Base-by-base conservation (phyloP, 2,329 filamentous ascomycete genomes). In the Domatiomyces globalis region DNA sequence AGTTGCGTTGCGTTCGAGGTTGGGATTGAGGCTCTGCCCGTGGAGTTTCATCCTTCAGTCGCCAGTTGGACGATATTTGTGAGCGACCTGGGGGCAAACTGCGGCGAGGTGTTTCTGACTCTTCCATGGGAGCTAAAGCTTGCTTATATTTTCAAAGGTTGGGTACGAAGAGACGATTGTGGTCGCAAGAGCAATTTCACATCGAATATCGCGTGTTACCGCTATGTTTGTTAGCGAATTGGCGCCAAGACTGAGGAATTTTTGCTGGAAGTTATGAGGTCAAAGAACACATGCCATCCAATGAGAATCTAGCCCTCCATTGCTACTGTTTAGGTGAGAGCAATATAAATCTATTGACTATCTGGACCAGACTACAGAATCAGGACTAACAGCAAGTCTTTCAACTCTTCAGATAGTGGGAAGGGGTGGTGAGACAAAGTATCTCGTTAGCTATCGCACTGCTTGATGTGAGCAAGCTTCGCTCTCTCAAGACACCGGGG, bases 11-110 rank as follows among this genome's bases (percentile, higher is more conserved):
- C 68, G 67, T 4, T 61, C 63, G 43, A 69, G 67, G 63, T 59
- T 49, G 65, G 62, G 51, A 62, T 63, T 54, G 56, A 64, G 53
- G 58, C 61, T 61, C 59, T 18, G 55, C 56, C 42, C 61, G 63
- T 2, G 67, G 63, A 51, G 63, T 65, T 29, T 65, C 64, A 51
- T 69, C 58, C 59, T 69, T 71, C 49, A 65, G 56, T 20, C 69
- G 68, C 69, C 69, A 71, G 56, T 71, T 71, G 46, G 60, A 53
- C 9, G 58, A 61, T 7, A 53, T 53, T 5, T 47, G 44, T 7
- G 58, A 59, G 25, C 58, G 58, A 12, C 33, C 33, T 4, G 33
- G 33, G 33, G 33, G 33, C 10, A 39, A 39, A 15, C 33, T 39
- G 33, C 33, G 33, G 33, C 33, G 33, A 39, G 33, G 33, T 15